Percentiles rank a stretch among this genome's conserved stretches.
These are phyloP conservation scores for Hordeum pubiflorum DNA, from an alignment of 202 grass and related monocot genomes.

Conservation along the genomic window DNA sequence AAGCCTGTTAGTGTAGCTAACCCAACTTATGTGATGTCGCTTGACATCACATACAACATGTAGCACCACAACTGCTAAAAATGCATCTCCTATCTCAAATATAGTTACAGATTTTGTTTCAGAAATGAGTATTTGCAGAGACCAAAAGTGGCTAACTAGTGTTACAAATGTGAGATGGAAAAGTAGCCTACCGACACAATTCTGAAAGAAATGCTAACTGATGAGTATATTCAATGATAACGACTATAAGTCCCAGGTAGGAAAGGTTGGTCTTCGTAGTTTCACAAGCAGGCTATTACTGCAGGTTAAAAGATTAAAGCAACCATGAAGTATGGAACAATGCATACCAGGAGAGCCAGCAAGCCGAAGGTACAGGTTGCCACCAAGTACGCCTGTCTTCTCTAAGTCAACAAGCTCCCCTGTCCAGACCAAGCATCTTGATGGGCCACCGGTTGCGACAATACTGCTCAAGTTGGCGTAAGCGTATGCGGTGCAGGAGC, in stretches of 20 bases:
- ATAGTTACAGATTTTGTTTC: background rate
- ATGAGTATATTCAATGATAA: background rate
- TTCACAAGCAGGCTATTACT: background rate
- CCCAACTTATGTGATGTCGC: too few relatives aligned
- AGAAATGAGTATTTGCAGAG: background rate
- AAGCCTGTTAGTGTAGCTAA: too few relatives aligned
- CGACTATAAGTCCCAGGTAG: background rate
- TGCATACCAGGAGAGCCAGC: background rate
- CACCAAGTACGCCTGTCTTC: background rate
- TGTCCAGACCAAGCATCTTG: slow-evolving; percentile 45
- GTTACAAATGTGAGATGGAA: background rate
- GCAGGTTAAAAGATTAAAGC: background rate
- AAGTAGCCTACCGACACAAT: background rate
- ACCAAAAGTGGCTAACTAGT: background rate
- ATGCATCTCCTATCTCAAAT: background rate
- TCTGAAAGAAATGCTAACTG: background rate
- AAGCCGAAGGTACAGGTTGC: slow-evolving; percentile 30
- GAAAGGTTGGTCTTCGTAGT: background rate
- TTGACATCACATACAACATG: too few relatives aligned
- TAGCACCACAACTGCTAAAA: too few relatives aligned
- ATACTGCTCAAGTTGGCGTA: slow-evolving; percentile 10
- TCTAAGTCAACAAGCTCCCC: slow-evolving; percentile 26
- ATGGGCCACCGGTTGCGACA: background rate
- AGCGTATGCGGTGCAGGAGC: slow-evolving; percentile 44
- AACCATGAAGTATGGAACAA: background rate